A percentile compares a stretch with the other conserved stretches of the same genome.
Conservation (phyloP, 2,329 filamentous ascomycete species). For the Cordyceps fumosorosea region DNA sequence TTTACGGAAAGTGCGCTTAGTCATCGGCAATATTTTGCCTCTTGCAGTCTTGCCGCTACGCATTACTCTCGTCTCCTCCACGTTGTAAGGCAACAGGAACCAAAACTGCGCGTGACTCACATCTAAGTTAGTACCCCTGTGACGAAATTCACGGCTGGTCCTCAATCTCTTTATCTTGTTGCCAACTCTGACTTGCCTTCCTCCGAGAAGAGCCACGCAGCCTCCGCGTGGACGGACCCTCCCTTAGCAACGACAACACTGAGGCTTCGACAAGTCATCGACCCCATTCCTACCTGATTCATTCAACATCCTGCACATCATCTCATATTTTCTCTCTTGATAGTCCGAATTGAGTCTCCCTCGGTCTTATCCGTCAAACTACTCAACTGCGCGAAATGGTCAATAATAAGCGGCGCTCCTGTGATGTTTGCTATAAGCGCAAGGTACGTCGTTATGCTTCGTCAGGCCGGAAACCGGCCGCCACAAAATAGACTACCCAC, state of each 20-base stretch:
- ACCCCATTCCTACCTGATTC: background rate
- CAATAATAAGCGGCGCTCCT: constrained; percentile 26
- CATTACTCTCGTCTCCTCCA: background rate
- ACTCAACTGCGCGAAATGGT: background rate
- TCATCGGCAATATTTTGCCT: background rate
- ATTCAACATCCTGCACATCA: background rate
- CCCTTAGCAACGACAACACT: background rate
- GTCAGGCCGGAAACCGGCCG: background rate
- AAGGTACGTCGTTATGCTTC: constrained; percentile 31
- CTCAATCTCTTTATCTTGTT: background rate
- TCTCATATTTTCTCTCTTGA: background rate
- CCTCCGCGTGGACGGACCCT: background rate
- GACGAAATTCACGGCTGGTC: background rate
- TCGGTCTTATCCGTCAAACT: background rate
- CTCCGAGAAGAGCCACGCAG: background rate
- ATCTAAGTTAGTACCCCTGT: background rate
- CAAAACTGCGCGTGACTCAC: background rate
- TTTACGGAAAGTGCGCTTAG: background rate
- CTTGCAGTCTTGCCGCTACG: background rate
- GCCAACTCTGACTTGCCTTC: background rate
- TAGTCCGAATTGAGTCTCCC: background rate
- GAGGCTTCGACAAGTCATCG: background rate
- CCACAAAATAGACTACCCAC: constrained; percentile 3
- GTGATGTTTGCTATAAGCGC: constrained; percentile 42
- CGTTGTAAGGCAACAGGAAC: background rate